phyloP scores from a whole-genome alignment of 352 stramenopile species.

The Halophytophthora batemanensis region DNA sequence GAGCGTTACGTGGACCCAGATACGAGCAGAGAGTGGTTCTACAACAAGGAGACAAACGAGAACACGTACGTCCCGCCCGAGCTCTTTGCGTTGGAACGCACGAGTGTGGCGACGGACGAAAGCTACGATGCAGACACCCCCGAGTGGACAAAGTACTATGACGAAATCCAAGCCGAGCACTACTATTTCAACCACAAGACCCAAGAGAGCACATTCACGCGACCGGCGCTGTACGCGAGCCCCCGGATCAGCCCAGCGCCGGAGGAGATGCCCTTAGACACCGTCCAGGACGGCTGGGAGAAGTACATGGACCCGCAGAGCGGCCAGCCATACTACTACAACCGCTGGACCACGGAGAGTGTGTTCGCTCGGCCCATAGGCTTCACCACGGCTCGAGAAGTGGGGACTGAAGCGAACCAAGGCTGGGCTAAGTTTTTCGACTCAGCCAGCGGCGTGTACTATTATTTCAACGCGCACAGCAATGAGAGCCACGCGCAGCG shows the following conservation, averaged over 20 bases:
- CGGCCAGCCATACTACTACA: slow-evolving; percentile 77
- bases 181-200: slow-evolving; percentile 56
- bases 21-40: slow-evolving; percentile 56
- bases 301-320: slow-evolving; percentile 49
- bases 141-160: slow-evolving; percentile 66
- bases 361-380: slow-evolving; percentile 44
- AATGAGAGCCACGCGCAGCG: slow-evolving; percentile 43
- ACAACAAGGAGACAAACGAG: slow-evolving; percentile 62
- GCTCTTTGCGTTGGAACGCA: slow-evolving; percentile 19
- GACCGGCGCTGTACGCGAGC: slow-evolving; percentile 25
- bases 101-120: neutral
- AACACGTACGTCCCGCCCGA: slow-evolving; percentile 46
- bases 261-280: neutral
- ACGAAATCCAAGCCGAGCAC: slow-evolving; percentile 51
- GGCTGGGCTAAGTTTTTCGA: slow-evolving; percentile 64
- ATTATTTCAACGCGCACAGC: slow-evolving; percentile 61
- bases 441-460: slow-evolving; percentile 44
- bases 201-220: slow-evolving; percentile 29
- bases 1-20: slow-evolving; percentile 58
- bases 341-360: slow-evolving; percentile 64
- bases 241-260: slow-evolving; percentile 16
- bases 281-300: slow-evolving; percentile 32
- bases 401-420: neutral
- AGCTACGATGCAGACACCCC: slow-evolving; percentile 8
- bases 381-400: slow-evolving; percentile 24